A percentile compares a stretch with the other conserved stretches of the same genome.
Conservation (phyloP, 768 basidiomycete species). For the Tylopilus sp. region DNA sequence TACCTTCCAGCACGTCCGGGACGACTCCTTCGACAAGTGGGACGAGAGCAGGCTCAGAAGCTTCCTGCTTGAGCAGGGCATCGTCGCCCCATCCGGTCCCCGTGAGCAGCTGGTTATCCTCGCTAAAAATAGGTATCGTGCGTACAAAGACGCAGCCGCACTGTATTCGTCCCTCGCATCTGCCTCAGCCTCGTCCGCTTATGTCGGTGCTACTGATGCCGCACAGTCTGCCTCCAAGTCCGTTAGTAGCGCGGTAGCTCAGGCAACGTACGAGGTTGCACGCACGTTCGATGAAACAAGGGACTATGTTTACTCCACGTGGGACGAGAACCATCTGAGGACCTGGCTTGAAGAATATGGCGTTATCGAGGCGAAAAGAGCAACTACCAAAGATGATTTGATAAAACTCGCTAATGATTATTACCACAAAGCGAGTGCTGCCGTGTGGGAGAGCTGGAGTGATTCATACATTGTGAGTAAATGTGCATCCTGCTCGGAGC, state of each 20-base stretch:
- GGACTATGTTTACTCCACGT: constrained; percentile 87
- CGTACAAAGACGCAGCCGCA: constrained; percentile 58
- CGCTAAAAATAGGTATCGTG: constrained; percentile 67
- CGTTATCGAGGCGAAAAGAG: constrained; percentile 58
- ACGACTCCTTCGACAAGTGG: constrained; percentile 73
- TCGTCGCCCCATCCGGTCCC: constrained; percentile 77
- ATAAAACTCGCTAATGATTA: constrained; percentile 63
- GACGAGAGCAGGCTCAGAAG: constrained; percentile 78
- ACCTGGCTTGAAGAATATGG: constrained; percentile 74
- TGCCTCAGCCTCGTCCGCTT: constrained; percentile 45
- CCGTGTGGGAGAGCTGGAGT: constrained; percentile 84
- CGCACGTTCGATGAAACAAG: constrained; percentile 64
- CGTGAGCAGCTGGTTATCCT: constrained; percentile 76
- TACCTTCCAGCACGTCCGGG: constrained; percentile 55
- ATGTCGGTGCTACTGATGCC: constrained; percentile 41
- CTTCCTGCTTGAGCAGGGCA: constrained; percentile 83
- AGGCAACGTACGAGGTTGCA: constrained; percentile 50
- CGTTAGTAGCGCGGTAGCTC: constrained; percentile 41
- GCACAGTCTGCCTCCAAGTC: constrained; percentile 39
- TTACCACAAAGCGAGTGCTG: constrained; percentile 59
- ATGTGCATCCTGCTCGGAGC: not conserved
- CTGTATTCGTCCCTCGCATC: constrained; percentile 51
- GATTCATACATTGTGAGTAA: constrained; percentile 71
- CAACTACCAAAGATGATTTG: constrained; percentile 58
- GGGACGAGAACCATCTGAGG: constrained; percentile 78